These are phyloP conservation scores for Tricholoma bakamatsutake DNA, from an alignment of 768 basidiomycete genomes.

Conservation along the genomic window DNA sequence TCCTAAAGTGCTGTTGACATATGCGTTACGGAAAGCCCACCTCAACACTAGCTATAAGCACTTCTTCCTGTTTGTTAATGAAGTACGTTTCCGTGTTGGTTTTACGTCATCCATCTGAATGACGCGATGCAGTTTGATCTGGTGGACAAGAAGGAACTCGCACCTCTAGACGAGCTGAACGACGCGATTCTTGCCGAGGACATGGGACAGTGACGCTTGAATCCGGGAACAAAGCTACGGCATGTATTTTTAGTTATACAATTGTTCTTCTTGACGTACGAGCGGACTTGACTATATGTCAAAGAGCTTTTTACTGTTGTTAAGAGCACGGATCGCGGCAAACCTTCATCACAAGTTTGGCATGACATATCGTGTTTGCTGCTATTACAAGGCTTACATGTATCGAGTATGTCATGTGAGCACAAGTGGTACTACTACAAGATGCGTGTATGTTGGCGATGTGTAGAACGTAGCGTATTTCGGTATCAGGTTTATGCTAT, in stretches of 20 bases:
- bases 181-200: slow-evolving; percentile 72
- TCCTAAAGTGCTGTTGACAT: not conserved
- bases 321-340: too few relatives aligned
- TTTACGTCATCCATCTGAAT: not conserved
- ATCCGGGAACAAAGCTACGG: not conserved
- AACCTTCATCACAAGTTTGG: too few relatives aligned
- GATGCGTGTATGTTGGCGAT: slow-evolving; percentile 7
- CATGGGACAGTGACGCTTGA: slow-evolving; percentile 17
- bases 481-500: slow-evolving; percentile 4
- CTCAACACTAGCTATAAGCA: slow-evolving; percentile 98
- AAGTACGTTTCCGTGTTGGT: slow-evolving; percentile 45
- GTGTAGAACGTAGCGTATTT: not conserved
- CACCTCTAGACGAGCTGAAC: slow-evolving; percentile 92
- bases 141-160: slow-evolving; percentile 94
- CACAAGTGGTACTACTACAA: slow-evolving; percentile 5
- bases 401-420: slow-evolving; percentile 10
- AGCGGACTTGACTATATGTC: not conserved
- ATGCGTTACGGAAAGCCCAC: slow-evolving; percentile 59
- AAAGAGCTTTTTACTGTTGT: too few relatives aligned
- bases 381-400: not conserved
- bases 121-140: slow-evolving; percentile 65
- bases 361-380: too few relatives aligned
- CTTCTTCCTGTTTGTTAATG: slow-evolving; percentile 95
- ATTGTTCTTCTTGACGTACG: not conserved
- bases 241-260: slow-evolving; percentile 11